These are phyloP conservation scores for Lepidium africanum DNA, from an alignment of 345 rosid genomes.

Conservation along the genomic window DNA sequence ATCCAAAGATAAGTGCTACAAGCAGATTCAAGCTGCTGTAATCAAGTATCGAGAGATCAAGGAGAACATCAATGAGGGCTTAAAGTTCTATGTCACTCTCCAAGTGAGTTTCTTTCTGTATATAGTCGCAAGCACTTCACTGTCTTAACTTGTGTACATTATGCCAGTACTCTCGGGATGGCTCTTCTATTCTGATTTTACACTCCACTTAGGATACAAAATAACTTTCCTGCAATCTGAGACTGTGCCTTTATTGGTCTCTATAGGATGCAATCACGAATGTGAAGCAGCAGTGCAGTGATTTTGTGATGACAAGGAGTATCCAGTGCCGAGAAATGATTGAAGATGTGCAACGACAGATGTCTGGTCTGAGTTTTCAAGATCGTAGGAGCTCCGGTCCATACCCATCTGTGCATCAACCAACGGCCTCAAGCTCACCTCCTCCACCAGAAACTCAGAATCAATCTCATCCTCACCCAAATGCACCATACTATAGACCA, in stretches of 20 bases:
- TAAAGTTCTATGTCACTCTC: conserved; percentile 95
- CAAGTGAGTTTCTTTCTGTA: conserved; percentile 44
- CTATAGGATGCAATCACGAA: conserved; percentile 92
- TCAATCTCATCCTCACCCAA: conserved; percentile 38
- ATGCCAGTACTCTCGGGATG: not conserved
- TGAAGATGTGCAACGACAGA: conserved; percentile 86
- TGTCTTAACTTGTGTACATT: conserved; percentile 2
- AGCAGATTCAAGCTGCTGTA: conserved; percentile 89
- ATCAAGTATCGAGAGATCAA: conserved; percentile 86
- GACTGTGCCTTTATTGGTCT: not conserved
- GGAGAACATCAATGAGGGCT: conserved; percentile 91
- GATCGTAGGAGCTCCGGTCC: conserved; percentile 58
- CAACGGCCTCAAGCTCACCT: conserved; percentile 37
- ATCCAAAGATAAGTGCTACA: conserved; percentile 83
- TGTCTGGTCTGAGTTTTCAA: conserved; percentile 89
- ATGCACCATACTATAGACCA: conserved; percentile 56
- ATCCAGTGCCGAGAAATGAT: conserved; percentile 98
- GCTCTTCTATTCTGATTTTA: not conserved
- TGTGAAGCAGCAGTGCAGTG: conserved; percentile 95
- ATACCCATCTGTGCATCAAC: conserved; percentile 63
- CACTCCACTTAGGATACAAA: not conserved
- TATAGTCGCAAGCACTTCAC: not conserved
- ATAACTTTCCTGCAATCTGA: conserved; percentile 12
- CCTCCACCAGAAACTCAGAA: conserved; percentile 51
- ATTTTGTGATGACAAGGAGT: conserved; percentile 93